Evolutionary conservation across 2,329 filamentous ascomycete species (phyloP).

Genomic region (Sarocladium oryzae): DNA sequence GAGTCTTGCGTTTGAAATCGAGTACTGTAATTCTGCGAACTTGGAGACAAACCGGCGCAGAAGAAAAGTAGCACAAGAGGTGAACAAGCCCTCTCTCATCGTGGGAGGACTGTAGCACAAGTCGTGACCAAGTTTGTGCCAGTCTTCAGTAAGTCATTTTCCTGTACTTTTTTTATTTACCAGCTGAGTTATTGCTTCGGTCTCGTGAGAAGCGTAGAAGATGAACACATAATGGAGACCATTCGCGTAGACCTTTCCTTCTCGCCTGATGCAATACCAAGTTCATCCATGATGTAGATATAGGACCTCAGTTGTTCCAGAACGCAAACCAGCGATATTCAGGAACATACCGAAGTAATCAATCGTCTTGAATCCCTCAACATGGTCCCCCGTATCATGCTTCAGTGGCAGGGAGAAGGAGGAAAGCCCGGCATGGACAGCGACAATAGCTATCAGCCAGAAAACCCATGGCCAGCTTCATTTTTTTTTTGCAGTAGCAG

Average conservation of each 20-base stretch:
- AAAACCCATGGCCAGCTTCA: constrained; percentile 25
- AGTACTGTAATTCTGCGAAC: no score
- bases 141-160: no score
- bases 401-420: constrained; percentile 21
- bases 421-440: constrained; percentile 15
- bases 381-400: constrained; percentile 19
- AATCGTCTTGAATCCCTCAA: constrained; percentile 20
- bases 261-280: constrained; percentile 14
- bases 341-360: constrained; percentile 22
- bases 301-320: constrained; percentile 19
- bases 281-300: constrained; percentile 16
- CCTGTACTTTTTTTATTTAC: no score
- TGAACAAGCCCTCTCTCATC: no score
- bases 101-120: no score
- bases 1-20: no score
- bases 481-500: constrained; percentile 24
- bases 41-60: no score
- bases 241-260: constrained; percentile 21
- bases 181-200: no score
- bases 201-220: no score
- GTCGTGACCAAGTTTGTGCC: no score
- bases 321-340: constrained; percentile 18
- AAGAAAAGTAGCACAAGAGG: no score
- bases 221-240: constrained; percentile 22
- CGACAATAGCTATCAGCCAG: constrained; percentile 20